These are phyloP conservation scores for Harrya chromipes DNA, from an alignment of 768 basidiomycete genomes.

Conservation along the genomic window DNA sequence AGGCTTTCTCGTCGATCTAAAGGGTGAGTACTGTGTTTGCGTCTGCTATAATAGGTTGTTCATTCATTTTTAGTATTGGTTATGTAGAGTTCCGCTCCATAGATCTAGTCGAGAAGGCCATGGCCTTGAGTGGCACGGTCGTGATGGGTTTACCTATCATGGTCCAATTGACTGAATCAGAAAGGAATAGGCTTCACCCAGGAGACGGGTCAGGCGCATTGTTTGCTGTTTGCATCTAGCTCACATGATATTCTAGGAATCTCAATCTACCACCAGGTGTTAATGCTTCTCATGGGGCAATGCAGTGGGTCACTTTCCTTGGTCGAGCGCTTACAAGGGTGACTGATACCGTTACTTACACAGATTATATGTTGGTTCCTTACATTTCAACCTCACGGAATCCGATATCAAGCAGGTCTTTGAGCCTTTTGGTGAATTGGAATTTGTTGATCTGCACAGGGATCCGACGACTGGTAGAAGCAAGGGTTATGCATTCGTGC, in stretches of 20 bases:
- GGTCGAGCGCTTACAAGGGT: slow-evolving; percentile 11
- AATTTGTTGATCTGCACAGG: slow-evolving; percentile 96
- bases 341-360: slow-evolving; percentile 7
- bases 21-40: slow-evolving; percentile 56
- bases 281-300: slow-evolving; percentile 73
- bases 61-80: slow-evolving; percentile 67
- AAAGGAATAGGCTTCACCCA: slow-evolving; percentile 86
- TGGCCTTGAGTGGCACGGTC: slow-evolving; percentile 87
- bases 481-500: slow-evolving; percentile 97
- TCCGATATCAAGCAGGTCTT: slow-evolving; percentile 99
- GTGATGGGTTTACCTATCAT: slow-evolving; percentile 98
- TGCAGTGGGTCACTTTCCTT: slow-evolving; percentile 61
- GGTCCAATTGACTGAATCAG: slow-evolving; percentile 95
- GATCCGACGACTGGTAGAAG: slow-evolving; percentile 93
- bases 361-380: slow-evolving; percentile 94
- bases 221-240: slow-evolving; percentile 2
- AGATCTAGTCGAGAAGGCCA: slow-evolving; percentile 87
- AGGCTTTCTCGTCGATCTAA: slow-evolving; percentile 95
- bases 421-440: slow-evolving; percentile 96
- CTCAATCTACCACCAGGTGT: slow-evolving; percentile 84
- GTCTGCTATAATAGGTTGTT: not conserved
- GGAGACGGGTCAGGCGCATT: slow-evolving; percentile 69
- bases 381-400: slow-evolving; percentile 96
- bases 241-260: slow-evolving; percentile 45
- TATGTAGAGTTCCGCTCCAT: slow-evolving; percentile 96